These are phyloP conservation scores for Brassica balearica DNA, from an alignment of 441 rosid species.

Conservation along the genomic window DNA sequence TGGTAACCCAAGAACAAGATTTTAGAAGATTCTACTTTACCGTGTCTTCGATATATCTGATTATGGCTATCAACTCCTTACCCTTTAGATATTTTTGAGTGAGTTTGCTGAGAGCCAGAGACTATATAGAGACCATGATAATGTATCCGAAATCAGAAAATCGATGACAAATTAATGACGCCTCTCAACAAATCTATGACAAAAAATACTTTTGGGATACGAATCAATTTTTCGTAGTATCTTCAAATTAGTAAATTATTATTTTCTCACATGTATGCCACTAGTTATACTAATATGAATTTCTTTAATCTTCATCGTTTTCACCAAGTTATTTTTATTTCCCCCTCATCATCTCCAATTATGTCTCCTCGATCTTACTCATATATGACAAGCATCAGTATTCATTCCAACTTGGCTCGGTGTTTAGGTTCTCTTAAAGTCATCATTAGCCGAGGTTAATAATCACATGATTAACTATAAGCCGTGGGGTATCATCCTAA, in stretches of 20 bases:
- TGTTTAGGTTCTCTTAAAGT: not conserved
- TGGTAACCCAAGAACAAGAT: not conserved
- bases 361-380: not conserved
- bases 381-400: not conserved
- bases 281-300: slow-evolving; percentile 15
- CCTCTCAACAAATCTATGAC: slow-evolving; percentile 19
- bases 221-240: slow-evolving; percentile 28
- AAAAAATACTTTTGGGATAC: slow-evolving; percentile 11
- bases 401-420: not conserved
- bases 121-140: not conserved
- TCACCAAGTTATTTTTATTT: not conserved
- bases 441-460: not conserved
- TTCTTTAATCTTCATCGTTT: not conserved
- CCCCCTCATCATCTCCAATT: not conserved
- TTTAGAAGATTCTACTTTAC: not conserved
- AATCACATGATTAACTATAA: not conserved
- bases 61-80: not conserved
- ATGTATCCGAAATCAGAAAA: not conserved
- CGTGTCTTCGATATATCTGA: not conserved
- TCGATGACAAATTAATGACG: not conserved
- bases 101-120: not conserved
- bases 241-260: not conserved
- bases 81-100: not conserved
- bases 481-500: not conserved
- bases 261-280: slow-evolving; percentile 14